A percentile compares a stretch with the other conserved stretches of the same genome.
Conservation (phyloP, 2,329 filamentous ascomycete genomes). For the Alternaria gansuensis region DNA sequence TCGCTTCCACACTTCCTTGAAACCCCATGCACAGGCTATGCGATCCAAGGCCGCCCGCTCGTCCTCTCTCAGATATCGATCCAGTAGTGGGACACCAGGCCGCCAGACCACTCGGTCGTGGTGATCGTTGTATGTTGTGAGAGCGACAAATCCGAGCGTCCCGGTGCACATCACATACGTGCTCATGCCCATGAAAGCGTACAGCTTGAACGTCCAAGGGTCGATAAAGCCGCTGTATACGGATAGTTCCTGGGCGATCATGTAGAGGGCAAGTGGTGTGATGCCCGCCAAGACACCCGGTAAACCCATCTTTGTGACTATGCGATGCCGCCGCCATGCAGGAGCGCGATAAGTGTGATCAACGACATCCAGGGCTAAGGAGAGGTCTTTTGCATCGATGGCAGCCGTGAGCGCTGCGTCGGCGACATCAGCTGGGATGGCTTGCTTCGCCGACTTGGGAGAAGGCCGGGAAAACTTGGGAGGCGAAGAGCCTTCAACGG, state of each 20-base stretch:
- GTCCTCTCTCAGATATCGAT: constrained; percentile 88
- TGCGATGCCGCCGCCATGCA: constrained; percentile 73
- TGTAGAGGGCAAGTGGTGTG: constrained; percentile 74
- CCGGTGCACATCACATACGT: constrained; percentile 84
- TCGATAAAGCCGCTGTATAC: constrained; percentile 80
- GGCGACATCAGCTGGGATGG: constrained; percentile 75
- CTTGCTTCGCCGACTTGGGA: constrained; percentile 73
- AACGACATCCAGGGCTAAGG: constrained; percentile 78
- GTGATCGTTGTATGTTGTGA: constrained; percentile 90
- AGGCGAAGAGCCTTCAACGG: constrained; percentile 66
- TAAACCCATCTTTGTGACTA: constrained; percentile 69
- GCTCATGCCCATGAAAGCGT: constrained; percentile 81
- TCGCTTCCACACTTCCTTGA: constrained; percentile 78
- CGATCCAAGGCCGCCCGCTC: constrained; percentile 87
- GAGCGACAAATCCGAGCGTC: constrained; percentile 82
- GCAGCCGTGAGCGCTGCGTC: constrained; percentile 79
- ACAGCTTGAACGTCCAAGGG: constrained; percentile 73
- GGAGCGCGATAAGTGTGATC: constrained; percentile 72
- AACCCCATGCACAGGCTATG: constrained; percentile 90
- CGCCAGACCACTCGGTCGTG: constrained; percentile 95
- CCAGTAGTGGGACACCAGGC: constrained; percentile 78
- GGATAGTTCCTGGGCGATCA: constrained; percentile 72
- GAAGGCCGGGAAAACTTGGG: constrained; percentile 60
- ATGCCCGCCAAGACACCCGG: constrained; percentile 66
- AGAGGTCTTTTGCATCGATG: constrained; percentile 79